Evolutionary conservation across 1,284 basidiomycete species (phyloP).

Genomic region (Fomitopsis betulina): DNA sequence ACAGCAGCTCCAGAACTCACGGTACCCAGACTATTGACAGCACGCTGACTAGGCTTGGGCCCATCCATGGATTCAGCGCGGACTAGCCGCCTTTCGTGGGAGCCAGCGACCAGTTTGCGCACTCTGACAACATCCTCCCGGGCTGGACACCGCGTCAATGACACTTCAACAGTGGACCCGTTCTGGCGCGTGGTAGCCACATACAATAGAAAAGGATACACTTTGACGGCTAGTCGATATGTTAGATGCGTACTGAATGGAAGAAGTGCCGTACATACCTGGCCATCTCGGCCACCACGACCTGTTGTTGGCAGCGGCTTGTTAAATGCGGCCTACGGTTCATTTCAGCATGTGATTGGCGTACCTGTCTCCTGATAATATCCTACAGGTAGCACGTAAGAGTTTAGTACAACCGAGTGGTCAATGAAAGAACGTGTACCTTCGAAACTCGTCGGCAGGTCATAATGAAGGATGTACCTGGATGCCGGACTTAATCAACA

Average conservation of each 20-base stretch:
- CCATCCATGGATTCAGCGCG: conserved; percentile 39
- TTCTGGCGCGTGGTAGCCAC: conserved; percentile 16
- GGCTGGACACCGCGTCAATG: conserved; percentile 39
- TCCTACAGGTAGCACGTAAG: conserved; percentile 36
- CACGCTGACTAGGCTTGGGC: conserved; percentile 61
- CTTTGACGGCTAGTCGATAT: conserved; percentile 57
- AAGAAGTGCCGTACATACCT: conserved; percentile 38
- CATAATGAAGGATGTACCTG: conserved; percentile 74
- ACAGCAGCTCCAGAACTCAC: conserved; percentile 35
- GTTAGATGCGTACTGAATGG: conserved; percentile 1
- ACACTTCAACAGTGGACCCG: background rate
- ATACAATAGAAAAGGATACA: conserved; percentile 81
- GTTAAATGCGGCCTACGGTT: background rate
- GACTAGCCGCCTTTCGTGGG: conserved; percentile 39
- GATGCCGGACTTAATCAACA: background rate
- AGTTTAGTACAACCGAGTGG: background rate
- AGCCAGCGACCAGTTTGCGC: conserved; percentile 46
- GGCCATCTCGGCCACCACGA: conserved; percentile 80
- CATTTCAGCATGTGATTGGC: background rate
- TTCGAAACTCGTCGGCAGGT: conserved; percentile 82
- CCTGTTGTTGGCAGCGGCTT: conserved; percentile 32
- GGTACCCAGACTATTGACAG: conserved; percentile 59
- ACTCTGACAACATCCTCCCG: conserved; percentile 68
- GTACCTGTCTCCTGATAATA: conserved; percentile 87
- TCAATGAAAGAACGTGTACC: conserved; percentile 35